Conservation (phyloP, 176 grass and related monocot species). For the Elaeis guineensis region DNA sequence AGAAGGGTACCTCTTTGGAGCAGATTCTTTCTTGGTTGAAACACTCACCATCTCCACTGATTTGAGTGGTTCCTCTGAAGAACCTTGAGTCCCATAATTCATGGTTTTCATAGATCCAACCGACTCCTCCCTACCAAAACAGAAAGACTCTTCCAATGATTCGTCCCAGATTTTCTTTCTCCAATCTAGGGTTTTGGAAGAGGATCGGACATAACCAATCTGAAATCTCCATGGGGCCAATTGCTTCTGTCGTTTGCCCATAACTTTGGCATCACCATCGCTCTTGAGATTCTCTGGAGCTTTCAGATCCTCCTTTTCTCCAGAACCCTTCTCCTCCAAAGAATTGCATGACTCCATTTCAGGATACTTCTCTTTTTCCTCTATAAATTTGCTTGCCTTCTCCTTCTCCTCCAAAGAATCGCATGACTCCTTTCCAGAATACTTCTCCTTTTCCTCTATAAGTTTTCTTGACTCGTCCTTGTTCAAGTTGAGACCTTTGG, state of each 20-base stretch:
- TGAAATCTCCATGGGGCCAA: constrained; percentile 75
- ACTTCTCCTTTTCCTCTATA: no score
- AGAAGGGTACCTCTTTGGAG: constrained; percentile 27
- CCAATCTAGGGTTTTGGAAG: constrained; percentile 20
- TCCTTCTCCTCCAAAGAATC: no score
- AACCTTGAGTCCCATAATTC: constrained; percentile 1
- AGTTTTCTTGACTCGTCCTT: not conserved
- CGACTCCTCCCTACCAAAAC: not conserved
- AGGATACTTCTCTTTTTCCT: no score
- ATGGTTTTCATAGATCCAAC: not conserved
- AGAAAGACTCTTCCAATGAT: constrained; percentile 4
- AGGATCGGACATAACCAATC: constrained; percentile 36
- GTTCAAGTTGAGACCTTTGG: not conserved
- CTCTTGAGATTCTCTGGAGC: not conserved
- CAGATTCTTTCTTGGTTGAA: constrained; percentile 5
- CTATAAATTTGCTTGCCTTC: no score
- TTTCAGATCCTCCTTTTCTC: constrained; percentile 3
- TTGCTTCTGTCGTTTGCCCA: constrained; percentile 39
- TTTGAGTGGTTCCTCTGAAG: not conserved
- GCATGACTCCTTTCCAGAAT: no score
- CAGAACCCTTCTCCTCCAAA: not conserved
- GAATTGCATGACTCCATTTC: no score
- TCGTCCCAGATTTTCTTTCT: no score
- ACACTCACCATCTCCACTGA: not conserved
- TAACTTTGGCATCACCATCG: constrained; percentile 2